Base-by-base conservation (phyloP, 2,329 filamentous ascomycete species). In the Colletotrichum scovillei region DNA sequence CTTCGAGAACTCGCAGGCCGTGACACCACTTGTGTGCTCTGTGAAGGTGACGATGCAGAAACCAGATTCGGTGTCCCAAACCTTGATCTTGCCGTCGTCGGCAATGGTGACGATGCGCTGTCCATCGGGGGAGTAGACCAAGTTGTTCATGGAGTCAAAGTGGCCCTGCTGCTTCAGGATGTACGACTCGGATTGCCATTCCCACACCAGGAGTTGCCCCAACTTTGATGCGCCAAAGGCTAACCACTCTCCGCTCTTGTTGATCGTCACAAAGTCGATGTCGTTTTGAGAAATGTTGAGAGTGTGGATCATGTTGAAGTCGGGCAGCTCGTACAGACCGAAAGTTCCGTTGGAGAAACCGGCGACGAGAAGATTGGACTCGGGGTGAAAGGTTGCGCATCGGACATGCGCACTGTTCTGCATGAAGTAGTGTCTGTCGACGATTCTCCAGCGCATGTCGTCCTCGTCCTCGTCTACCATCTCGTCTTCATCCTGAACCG, bases 181-280 rank as follows among this genome's bases (percentile, higher is more conserved):
- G 82, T 99, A 99, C 6, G 96, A 98, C 83, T 99, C 97, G 0
- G 97, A 99, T 81, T 98, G 96, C 95, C 97, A 99, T 82, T 99
- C 97, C 97, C 97, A 99, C 4, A 99, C 97, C 4, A 99, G 86
- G n/a, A 99, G 87, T 81, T 99, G 97, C 0, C 97, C 97, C 5
- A 98, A 88, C 78, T 97, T 97, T 2, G 97, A 97, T 0, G 97
- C 97, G 16, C 96, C 97, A 81, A 99, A 98, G 0, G 97, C 97
- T 26, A 99, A 86, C 97, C 97, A 99, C 84, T 98, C 96, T 65
- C 97, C 97, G 38, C 93, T 94, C 81, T 94, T 93, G 85, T 98
- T 99, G 80, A 98, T 95, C 0, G 95, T 94, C 69, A 98, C 94
- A 78, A 94, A 95, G 80, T 98, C 96, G 75, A 99, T 98, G 77